These are phyloP conservation scores for Pleurotus pulmonarius DNA, from an alignment of 768 basidiomycete species.

Conservation along the genomic window DNA sequence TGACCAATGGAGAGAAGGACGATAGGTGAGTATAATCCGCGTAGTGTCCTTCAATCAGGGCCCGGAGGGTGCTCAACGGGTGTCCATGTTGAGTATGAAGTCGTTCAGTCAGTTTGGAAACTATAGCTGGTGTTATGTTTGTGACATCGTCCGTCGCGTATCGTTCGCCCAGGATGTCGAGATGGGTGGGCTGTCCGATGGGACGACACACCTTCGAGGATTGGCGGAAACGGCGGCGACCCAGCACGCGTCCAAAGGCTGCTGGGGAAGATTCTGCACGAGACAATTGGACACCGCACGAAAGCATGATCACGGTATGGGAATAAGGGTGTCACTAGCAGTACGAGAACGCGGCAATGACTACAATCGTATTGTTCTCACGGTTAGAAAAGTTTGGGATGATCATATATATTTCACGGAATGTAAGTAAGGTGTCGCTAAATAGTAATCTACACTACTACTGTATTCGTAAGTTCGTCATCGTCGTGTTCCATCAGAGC, in stretches of 20 bases:
- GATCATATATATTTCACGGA: slow-evolving; percentile 2
- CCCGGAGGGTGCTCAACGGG: slow-evolving; percentile 82
- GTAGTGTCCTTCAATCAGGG: slow-evolving; percentile 83
- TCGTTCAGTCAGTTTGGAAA: slow-evolving; percentile 71
- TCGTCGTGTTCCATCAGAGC: slow-evolving; percentile 9
- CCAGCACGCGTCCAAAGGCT: neutral
- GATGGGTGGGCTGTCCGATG: slow-evolving; percentile 13
- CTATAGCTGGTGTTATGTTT: slow-evolving; percentile 83
- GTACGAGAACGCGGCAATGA: neutral
- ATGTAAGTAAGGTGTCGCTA: slow-evolving; percentile 5
- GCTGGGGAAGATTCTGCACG: neutral
- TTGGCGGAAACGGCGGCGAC: slow-evolving; percentile 6
- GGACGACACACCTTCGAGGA: neutral
- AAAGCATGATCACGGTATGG: neutral
- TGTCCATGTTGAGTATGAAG: slow-evolving; percentile 78
- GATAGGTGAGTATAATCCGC: slow-evolving; percentile 67
- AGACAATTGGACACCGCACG: neutral
- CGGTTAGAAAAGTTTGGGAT: neutral
- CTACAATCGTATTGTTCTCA: neutral
- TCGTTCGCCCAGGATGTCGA: slow-evolving; percentile 58
- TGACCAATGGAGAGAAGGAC: slow-evolving; percentile 84
- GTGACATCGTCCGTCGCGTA: slow-evolving; percentile 78
- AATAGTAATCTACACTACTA: slow-evolving; percentile 9
- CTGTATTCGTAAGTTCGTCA: slow-evolving; percentile 3
- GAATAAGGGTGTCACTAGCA: neutral